Evolutionary conservation across 2,329 filamentous ascomycete genomes (phyloP), one percentile per base, ranked within the genome.

Genomic region (Canariomyces notabilis): DNA sequence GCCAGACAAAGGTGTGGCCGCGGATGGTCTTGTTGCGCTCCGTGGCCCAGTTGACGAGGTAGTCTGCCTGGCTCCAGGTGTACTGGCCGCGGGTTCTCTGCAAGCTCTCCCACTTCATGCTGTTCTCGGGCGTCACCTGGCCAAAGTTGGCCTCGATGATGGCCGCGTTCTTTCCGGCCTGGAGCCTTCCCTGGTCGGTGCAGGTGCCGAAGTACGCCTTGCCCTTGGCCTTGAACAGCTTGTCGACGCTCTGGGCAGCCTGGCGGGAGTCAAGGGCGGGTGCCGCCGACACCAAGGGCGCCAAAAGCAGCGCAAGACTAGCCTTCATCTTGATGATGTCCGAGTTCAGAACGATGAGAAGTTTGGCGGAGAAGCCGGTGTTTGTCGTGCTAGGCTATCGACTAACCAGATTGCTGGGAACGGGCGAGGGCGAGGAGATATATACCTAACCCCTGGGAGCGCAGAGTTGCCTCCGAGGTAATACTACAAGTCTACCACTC

Each of bases 1-100:
- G 74, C 82, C 81, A 86, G 43, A 82, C 69, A 5, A 83, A 74
- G 1, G 80, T 85, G 64, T 86, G 82, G 6, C 82, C 82, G 51
- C 83, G 78, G 54, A 83, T 67, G 4, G 75, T 63, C 66, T 80
- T 76, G 60, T 71, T 70, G 62, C 84, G 81, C 39, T 61, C 54
- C 1, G 59, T 59, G 7, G 80, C 81, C 63, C 71, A 84, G 62
- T 79, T 64, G 49, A 83, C 77, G 7, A 83, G 70, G 59, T 73
- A 71, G 61, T 85, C 82, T 11, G 77, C 73, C n/a, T 64, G 65
- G 14, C 56, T 61, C 56, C 80, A 82, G 52, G 67, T 79, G 71
- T 80, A 86, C 2, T 55, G 59, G 49, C 72, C 73, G 49, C 69
- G 67, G 21, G 60, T 59, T n/a, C 57, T 58, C 62, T 83, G 68